A percentile compares a stretch with the other conserved stretches of the same genome.
phyloP scores from a whole-genome alignment of 257 asterid genomes.

The Solanum habrochaites region DNA sequence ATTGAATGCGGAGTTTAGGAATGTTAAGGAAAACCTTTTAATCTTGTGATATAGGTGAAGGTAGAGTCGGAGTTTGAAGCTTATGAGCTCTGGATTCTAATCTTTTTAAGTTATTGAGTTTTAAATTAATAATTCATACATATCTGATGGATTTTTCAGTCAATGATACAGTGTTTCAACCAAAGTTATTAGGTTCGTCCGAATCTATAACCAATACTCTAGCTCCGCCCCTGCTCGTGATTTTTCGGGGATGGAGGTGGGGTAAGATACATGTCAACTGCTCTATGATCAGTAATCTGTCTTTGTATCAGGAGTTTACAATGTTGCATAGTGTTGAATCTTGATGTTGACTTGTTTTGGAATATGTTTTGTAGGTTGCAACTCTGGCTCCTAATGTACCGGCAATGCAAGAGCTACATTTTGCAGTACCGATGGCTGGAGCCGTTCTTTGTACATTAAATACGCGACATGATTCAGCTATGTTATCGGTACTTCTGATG shows the following conservation, averaged over 20 bases:
- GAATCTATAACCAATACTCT: background rate
- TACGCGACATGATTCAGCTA: background rate
- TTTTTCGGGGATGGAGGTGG: background rate
- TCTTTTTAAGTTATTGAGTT: background rate
- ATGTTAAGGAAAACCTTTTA: background rate
- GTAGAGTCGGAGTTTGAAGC: background rate
- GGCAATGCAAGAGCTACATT: constrained; percentile 1
- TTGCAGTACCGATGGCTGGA: background rate
- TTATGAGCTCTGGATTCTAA: background rate
- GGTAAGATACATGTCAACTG: background rate
- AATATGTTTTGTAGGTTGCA: background rate
- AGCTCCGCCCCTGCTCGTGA: background rate
- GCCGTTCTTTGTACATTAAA: background rate
- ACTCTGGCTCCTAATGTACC: background rate
- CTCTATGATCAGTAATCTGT: background rate
- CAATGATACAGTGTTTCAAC: background rate
- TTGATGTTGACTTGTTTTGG: background rate
- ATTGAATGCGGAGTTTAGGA: background rate
- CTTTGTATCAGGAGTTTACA: background rate
- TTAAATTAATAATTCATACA: background rate
- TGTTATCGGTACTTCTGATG: background rate
- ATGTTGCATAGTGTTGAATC: background rate
- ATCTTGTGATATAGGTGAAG: background rate
- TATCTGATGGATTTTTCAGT: background rate
- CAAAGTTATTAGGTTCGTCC: background rate